Evolutionary conservation across 192 early-diverging fungal genomes (phyloP), one percentile per base, ranked within the genome.

Genomic region (Physocladia obscura): DNA sequence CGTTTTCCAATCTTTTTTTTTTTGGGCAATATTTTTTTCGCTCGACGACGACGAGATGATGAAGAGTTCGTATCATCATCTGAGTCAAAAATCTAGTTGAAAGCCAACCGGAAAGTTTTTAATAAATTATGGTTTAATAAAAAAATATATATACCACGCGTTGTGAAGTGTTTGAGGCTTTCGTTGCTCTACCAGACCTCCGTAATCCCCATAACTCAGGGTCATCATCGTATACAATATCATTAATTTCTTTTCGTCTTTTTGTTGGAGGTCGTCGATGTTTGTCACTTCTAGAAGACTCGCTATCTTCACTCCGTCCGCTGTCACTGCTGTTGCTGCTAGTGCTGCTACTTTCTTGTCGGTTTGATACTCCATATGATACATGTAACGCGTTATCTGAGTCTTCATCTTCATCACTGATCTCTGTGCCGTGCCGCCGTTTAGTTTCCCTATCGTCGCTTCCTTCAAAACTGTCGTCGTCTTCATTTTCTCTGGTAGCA

Each of bases 171-270:
- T n/a, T n/a, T 13, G 40, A 13, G 8, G 34, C 74, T 59, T 67
- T 76, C n/a, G n/a, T n/a, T 58, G 73, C 73, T 54, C 88, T 72
- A 19, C 79, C 81, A 19, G 88, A 89, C 57, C 89, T 54, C 55
- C 89, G 75, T 6, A 90, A 74, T 38, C 88, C 85, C 62, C 86
- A 89, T 34, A 90, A 67, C 27, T 89, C 87, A 17, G 89, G 85
- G 74, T 90, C 87, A 59, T 70, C 69, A n/a, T 70, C 69, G 30
- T 24, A 19, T 49, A 49, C 17, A 22, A 60, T 17, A 11, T 57
- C 54, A 11, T 58, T 44, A 13, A 60, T 22, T 47, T 44, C 36
- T 13, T 37, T n/a, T 22, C 57, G n/a, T 48, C 35, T 59, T 32
- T 60, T 60, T 15, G n/a, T 47, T n/a, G n/a, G n/a, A n/a, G n/a